These are phyloP conservation scores for Penicillium atrosanguineum DNA, from an alignment of 495 filamentous ascomycete species.

Conservation along the genomic window DNA sequence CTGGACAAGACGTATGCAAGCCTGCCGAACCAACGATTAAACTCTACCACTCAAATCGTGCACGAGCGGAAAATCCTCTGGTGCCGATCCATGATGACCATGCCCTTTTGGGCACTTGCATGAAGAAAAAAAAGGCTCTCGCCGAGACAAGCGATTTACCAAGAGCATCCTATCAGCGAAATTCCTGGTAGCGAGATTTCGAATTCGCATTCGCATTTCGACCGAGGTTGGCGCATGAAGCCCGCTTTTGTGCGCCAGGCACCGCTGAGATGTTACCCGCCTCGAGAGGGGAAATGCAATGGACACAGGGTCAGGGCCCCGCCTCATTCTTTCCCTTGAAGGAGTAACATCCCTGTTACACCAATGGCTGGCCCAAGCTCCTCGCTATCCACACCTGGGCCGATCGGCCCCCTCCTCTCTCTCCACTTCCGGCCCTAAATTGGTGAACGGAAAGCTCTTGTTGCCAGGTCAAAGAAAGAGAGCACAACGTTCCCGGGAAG, in stretches of 20 bases:
- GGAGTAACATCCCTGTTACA: conserved; percentile 16
- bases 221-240: conserved; percentile 31
- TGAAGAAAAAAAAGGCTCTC: conserved; percentile 19
- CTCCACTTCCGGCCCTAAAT: conserved; percentile 23
- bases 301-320: not conserved
- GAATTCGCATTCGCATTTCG: conserved; percentile 30
- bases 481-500: conserved; percentile 14
- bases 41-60: conserved; percentile 10
- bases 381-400: conserved; percentile 24
- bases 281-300: conserved; percentile 1
- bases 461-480: conserved; percentile 8
- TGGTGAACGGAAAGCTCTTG: conserved; percentile 14
- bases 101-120: conserved; percentile 30
- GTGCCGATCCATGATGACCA: conserved; percentile 33
- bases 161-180: conserved; percentile 36
- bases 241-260: conserved; percentile 28
- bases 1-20: conserved; percentile 2
- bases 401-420: conserved; percentile 27
- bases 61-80: conserved; percentile 20
- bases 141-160: conserved; percentile 25
- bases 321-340: conserved; percentile 12
- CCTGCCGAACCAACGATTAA: conserved; percentile 16
- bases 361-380: conserved; percentile 39
- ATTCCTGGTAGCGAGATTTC: conserved; percentile 28
- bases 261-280: conserved; percentile 21